These are phyloP conservation scores for Mycosphaerelloides madeirae DNA, from an alignment of 2,329 filamentous ascomycete genomes.

Conservation along the genomic window DNA sequence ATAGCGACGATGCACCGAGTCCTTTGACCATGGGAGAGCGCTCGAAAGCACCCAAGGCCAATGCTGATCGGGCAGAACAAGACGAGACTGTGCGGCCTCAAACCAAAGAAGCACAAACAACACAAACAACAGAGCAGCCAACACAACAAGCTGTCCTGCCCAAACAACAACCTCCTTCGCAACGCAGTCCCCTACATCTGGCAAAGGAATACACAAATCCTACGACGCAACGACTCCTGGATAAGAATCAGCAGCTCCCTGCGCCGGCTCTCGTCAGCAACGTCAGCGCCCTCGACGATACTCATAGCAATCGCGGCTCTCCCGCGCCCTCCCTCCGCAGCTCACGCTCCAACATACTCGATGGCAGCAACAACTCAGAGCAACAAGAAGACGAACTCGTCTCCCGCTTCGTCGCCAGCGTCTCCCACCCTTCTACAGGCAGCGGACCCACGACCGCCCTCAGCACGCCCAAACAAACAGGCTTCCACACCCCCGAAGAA, in stretches of 20 bases:
- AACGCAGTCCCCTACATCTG: conserved; percentile 18
- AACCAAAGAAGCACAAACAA: neutral
- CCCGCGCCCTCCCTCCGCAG: conserved; percentile 27
- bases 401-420: conserved; percentile 29
- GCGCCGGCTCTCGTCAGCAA: conserved; percentile 31
- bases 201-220: conserved; percentile 26
- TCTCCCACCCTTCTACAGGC: conserved; percentile 27
- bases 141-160: neutral
- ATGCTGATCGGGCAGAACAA: neutral
- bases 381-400: conserved; percentile 28
- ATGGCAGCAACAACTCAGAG: conserved; percentile 11
- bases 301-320: conserved; percentile 26
- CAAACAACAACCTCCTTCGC: neutral
- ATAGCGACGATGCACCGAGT: neutral
- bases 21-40: neutral
- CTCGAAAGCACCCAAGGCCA: neutral
- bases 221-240: conserved; percentile 22
- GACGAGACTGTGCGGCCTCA: neutral
- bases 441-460: conserved; percentile 27
- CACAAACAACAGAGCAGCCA: neutral
- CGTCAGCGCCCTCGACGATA: conserved; percentile 28
- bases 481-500: conserved; percentile 25
- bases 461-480: conserved; percentile 27
- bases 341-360: conserved; percentile 20
- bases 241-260: conserved; percentile 20